Base-by-base conservation (phyloP, 345 rosid species). In the Carallia pectinifolia region DNA sequence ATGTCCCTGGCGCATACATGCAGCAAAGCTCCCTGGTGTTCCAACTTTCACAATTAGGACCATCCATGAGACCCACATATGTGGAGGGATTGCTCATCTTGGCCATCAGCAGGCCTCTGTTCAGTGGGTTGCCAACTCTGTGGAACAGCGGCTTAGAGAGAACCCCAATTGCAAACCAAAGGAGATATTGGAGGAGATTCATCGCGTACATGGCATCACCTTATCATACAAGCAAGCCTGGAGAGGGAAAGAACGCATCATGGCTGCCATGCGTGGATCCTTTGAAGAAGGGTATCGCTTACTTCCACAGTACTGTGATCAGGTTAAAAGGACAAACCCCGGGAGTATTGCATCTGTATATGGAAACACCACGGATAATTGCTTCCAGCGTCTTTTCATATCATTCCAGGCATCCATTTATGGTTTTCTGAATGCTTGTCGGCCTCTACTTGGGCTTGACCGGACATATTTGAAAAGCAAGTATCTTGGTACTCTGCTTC, bases 51-150 rank as follows among this genome's bases (percentile, higher is more conserved):
- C 99, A 0, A 90, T 96, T 66, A 85, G 98, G 71, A 96, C 99
- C 55, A 85, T 92, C 81, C 91, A 92, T 61, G 98, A 92, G 70
- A 79, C 55, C 63, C 99, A 96, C 69, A 67, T 82, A 62, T 96
- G 99, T 72, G 99, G 98, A 73, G 99, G 99, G 52, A 90, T 96
- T 69, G 65, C 86, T 67, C 98, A 96, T 79, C 93, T 96, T 53
- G 99, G 99, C 71, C 98, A 96, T 71, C 98, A 96, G 61, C 99
- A 96, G 74, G 98, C 99, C 66, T 96, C 99, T 0, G 99, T 96
- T 71, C 98, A 96, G 75, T 92, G 98, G 99, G 98, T 96, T 61
- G 98, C 99, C 6, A 85, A 71, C 79, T 89, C 99, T 1, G 98
- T 96, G 58, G 98, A 96, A 86, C 96, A 88, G 66, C 87, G 90